Evolutionary conservation across 1,284 basidiomycete genomes (phyloP).

Genomic region (Pseudozyma tsukubaensis): DNA sequence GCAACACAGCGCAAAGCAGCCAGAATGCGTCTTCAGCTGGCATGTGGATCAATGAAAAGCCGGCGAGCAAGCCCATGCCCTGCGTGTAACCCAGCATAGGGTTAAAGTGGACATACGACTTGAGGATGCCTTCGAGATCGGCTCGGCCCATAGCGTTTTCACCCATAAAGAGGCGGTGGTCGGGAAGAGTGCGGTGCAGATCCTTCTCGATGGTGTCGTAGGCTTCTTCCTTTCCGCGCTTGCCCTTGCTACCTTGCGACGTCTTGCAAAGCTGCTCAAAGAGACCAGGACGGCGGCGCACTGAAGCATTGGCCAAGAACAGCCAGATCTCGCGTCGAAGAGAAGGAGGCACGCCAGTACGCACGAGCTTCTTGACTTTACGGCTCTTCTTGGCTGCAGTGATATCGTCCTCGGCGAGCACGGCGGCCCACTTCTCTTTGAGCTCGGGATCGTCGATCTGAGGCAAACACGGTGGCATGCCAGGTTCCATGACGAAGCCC

Average conservation of each 20-base stretch:
- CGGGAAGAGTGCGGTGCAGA: slow-evolving; percentile 61
- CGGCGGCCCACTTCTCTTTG: slow-evolving; percentile 79
- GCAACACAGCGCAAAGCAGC: slow-evolving; percentile 78
- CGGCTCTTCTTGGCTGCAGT: slow-evolving; percentile 80
- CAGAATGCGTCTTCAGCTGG: slow-evolving; percentile 93
- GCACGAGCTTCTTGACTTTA: slow-evolving; percentile 84
- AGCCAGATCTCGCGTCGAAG: slow-evolving; percentile 66
- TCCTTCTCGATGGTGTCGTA: slow-evolving; percentile 67
- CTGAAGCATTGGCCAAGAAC: slow-evolving; percentile 58
- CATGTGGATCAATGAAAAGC: slow-evolving; percentile 81
- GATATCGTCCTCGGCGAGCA: slow-evolving; percentile 76
- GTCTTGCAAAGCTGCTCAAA: slow-evolving; percentile 62
- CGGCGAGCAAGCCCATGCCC: slow-evolving; percentile 82
- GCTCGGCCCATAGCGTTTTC: slow-evolving; percentile 57
- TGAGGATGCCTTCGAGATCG: slow-evolving; percentile 62
- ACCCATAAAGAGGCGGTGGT: slow-evolving; percentile 61
- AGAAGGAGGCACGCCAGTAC: slow-evolving; percentile 77
- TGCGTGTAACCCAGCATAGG: slow-evolving; percentile 69
- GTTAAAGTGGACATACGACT: slow-evolving; percentile 69
- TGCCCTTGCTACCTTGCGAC: slow-evolving; percentile 50
- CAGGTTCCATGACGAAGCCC: slow-evolving; percentile 54
- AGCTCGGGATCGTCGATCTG: slow-evolving; percentile 76
- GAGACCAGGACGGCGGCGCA: slow-evolving; percentile 57
- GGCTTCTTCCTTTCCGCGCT: slow-evolving; percentile 57
- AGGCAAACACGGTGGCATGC: slow-evolving; percentile 21